Conservation (phyloP, 441 rosid species). For the Pelargonium australe region DNA sequence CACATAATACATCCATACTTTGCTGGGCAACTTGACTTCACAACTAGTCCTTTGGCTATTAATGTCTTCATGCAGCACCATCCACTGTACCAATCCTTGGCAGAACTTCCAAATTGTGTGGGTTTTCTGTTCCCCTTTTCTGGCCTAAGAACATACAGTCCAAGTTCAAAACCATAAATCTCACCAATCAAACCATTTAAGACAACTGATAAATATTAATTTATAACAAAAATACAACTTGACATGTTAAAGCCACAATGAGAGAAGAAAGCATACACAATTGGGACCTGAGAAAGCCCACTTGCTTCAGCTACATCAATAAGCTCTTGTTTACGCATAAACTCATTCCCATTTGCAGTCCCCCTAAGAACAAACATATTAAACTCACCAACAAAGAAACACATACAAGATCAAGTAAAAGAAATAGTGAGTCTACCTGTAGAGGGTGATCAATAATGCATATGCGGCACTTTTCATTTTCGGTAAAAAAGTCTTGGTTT, state of each 20-base stretch:
- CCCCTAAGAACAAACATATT: conserved; percentile 37
- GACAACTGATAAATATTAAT: background rate
- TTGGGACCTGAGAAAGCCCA: conserved; percentile 73
- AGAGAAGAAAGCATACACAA: conserved; percentile 40
- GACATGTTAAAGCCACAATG: background rate
- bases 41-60: conserved; percentile 75
- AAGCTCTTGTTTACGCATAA: conserved; percentile 78
- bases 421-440: conserved; percentile 42
- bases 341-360: conserved; percentile 53
- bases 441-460: conserved; percentile 66
- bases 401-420: background rate
- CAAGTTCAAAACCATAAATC: conserved; percentile 13
- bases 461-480: conserved; percentile 78
- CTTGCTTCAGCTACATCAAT: conserved; percentile 90
- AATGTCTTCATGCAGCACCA: conserved; percentile 91
- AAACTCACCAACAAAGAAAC: conserved; percentile 2
- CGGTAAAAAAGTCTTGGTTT: conserved; percentile 52
- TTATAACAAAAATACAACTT: background rate
- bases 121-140: conserved; percentile 76
- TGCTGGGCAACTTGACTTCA: conserved; percentile 92
- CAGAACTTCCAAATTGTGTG: conserved; percentile 59
- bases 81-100: conserved; percentile 83
- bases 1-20: conserved; percentile 41
- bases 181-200: conserved; percentile 10
- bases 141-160: conserved; percentile 41